Evolutionary conservation across 768 basidiomycete species (phyloP).

Genomic region (Lactarius sp.): DNA sequence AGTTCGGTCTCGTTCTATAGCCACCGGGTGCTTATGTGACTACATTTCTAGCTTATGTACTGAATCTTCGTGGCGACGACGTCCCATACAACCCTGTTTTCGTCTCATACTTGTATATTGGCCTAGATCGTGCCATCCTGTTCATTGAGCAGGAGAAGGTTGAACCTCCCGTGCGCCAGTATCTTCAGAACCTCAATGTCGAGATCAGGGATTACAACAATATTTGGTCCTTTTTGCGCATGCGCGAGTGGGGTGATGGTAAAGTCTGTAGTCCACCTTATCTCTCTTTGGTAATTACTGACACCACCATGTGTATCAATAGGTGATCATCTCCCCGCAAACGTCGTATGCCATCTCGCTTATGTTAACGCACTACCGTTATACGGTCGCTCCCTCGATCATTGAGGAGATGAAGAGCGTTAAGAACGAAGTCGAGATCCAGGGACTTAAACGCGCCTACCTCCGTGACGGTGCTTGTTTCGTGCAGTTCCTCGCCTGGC

Average conservation of each 20-base stretch:
- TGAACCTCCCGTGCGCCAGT: conserved; percentile 49
- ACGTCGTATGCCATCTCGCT: conserved; percentile 81
- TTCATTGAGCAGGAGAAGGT: conserved; percentile 74
- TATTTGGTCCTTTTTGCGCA: conserved; percentile 73
- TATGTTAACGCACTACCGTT: conserved; percentile 79
- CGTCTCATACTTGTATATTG: conserved; percentile 78
- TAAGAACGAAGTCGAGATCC: conserved; percentile 85
- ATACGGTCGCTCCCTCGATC: conserved; percentile 63
- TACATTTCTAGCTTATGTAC: conserved; percentile 57
- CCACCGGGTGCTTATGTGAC: conserved; percentile 14
- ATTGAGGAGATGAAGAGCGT: conserved; percentile 77
- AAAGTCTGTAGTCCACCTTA: conserved; percentile 42
- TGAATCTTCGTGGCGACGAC: conserved; percentile 88
- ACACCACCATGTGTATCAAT: neutral
- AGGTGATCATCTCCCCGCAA: conserved; percentile 66
- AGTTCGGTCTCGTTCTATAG: conserved; percentile 25
- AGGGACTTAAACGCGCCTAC: conserved; percentile 80
- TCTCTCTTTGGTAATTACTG: neutral
- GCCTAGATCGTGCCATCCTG: conserved; percentile 53
- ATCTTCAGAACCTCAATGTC: conserved; percentile 54
- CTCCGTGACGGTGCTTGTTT: conserved; percentile 85
- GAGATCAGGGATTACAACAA: conserved; percentile 65
- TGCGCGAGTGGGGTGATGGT: conserved; percentile 73
- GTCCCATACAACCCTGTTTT: conserved; percentile 92
- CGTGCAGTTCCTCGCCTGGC: conserved; percentile 85